Evolutionary conservation across 768 basidiomycete species (phyloP), one percentile per base, ranked within the genome.

Genomic region (Tylopilus felleus): DNA sequence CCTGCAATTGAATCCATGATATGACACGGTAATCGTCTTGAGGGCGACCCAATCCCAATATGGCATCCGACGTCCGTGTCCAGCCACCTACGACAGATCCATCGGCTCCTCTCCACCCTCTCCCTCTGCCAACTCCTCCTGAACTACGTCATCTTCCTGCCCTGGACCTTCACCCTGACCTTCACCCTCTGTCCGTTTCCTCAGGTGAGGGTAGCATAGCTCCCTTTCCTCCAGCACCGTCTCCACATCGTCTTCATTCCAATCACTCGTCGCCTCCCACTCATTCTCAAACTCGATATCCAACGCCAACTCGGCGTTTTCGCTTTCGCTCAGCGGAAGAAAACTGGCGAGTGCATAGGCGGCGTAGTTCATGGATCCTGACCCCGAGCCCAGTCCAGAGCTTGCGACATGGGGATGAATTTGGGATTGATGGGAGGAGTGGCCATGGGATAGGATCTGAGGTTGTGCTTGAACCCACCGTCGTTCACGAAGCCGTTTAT

Each of bases 271-370:
- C 39, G 88, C 83, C 69, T 92, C 90, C 90, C 90, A 93, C 56
- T 88, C 88, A 57, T 91, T 90, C 63, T 93, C 90, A 62, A 92
- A 93, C 68, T 92, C 89, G 51, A 92, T 86, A 60, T 91, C 90
- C 41, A 87, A 72, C 19, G 83, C 74, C 35, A 84, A 60, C 65
- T 88, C 85, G 5, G 54, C 51, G 5, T 67, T 65, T 38, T 81
- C 80, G 41, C 79, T 79, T 1, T 80, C 81, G 40, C 68, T 68
- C 36, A 68, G 41, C 2, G 62, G 68, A 5, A 70, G 56, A 40
- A 70, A 70, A 13, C 53, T 41, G 9, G 64, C 58, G 8, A 70
- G 58, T 0, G 53, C 56, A 13, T 60, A 68, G 0, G 64, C 49
- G 0, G 50, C 49, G 8, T 58, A 53, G 1, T 51, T 50, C 5